phyloP scores from a whole-genome alignment of 345 rosid genomes.

The Psidium guajava region DNA sequence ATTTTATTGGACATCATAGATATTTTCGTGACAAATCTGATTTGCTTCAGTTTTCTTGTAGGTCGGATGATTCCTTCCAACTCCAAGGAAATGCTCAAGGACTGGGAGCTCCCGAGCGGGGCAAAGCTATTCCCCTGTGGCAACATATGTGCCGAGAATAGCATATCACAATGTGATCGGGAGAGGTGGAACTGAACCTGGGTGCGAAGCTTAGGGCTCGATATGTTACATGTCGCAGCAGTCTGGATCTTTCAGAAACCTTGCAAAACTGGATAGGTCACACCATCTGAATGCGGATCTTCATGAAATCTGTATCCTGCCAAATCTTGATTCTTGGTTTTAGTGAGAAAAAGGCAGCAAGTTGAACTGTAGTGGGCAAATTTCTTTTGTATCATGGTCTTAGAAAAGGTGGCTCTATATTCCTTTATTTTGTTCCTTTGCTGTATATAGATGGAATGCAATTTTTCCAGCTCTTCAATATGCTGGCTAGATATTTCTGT shows the following conservation, averaged over 20 bases:
- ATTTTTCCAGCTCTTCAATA: background rate
- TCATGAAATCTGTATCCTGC: background rate
- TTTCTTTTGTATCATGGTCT: background rate
- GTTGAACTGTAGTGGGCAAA: background rate
- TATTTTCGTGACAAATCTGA: background rate
- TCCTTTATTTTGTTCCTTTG: background rate
- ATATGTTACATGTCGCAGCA: background rate
- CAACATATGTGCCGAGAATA: background rate
- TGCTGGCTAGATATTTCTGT: background rate
- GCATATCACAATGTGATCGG: background rate
- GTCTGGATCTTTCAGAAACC: background rate
- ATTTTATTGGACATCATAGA: background rate
- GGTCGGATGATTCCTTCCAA: background rate
- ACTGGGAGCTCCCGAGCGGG: background rate
- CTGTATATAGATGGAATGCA: background rate
- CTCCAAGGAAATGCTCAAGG: background rate
- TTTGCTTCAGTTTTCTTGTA: background rate
- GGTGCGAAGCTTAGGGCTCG: background rate
- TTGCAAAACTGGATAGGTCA: background rate
- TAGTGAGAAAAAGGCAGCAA: background rate
- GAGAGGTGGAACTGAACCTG: background rate
- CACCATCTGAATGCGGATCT: background rate
- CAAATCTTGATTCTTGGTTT: background rate
- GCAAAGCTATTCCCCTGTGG: background rate
- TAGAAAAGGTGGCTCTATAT: background rate